Conservation (phyloP, 805 yeast genomes). For the Monosporozyma unispora region DNA sequence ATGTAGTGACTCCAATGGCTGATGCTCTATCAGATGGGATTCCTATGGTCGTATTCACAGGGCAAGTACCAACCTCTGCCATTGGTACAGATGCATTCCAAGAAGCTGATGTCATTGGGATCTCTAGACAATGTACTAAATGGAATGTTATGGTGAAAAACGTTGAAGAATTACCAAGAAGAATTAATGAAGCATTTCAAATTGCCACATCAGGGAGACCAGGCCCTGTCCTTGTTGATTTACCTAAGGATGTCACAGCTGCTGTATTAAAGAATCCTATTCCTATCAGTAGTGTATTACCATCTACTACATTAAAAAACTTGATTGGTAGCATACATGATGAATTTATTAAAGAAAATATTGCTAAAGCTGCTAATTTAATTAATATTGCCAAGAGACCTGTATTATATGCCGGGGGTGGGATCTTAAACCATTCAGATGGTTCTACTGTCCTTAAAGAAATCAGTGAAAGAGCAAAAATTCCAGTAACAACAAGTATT, state of each 20-base stretch:
- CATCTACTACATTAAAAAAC: slow-evolving; percentile 56
- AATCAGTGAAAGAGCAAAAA: slow-evolving; percentile 80
- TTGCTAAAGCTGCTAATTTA: slow-evolving; percentile 67
- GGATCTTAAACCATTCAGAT: slow-evolving; percentile 68
- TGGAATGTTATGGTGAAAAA: slow-evolving; percentile 98
- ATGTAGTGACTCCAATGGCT: slow-evolving; percentile 96
- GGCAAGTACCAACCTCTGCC: slow-evolving; percentile 92
- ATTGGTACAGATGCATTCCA: slow-evolving; percentile 99
- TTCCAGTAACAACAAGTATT: slow-evolving; percentile 93
- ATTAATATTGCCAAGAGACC: slow-evolving; percentile 82
- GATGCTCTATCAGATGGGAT: slow-evolving; percentile 97
- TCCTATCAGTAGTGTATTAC: slow-evolving; percentile 70
- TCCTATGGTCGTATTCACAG: slow-evolving; percentile 92
- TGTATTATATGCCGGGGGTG: slow-evolving; percentile 84
- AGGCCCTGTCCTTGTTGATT: slow-evolving; percentile 94
- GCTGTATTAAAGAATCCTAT: slow-evolving; percentile 78
- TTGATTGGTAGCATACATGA: slow-evolving; percentile 63
- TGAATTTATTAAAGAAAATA: slow-evolving; percentile 65
- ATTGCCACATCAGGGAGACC: slow-evolving; percentile 95
- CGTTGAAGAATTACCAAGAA: slow-evolving; percentile 87
- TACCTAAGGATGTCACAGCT: slow-evolving; percentile 97
- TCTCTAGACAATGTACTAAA: slow-evolving; percentile 93
- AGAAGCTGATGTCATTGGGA: slow-evolving; percentile 97
- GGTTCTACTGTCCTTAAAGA: slow-evolving; percentile 76
- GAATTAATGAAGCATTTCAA: slow-evolving; percentile 97